Evolutionary conservation across 2,329 filamentous ascomycete species (phyloP).

Genomic region (Emergomyces orientalis): DNA sequence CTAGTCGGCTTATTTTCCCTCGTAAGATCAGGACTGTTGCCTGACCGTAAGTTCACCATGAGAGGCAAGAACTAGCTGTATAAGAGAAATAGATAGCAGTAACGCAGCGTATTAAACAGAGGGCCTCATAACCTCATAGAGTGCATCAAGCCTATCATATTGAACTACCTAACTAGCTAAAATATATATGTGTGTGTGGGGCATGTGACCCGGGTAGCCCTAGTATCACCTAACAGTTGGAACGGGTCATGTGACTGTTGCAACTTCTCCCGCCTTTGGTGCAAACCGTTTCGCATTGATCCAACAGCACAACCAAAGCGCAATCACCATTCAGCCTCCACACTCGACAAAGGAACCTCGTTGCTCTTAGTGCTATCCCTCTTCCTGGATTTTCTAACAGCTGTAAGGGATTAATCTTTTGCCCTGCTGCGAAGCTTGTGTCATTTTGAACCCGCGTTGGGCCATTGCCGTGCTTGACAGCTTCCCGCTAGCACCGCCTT

Average conservation of each 20-base stretch:
- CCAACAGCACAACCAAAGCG: slow-evolving; percentile 8
- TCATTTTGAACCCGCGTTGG: background rate
- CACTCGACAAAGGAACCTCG: background rate
- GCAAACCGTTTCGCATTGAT: slow-evolving; percentile 28
- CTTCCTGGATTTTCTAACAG: background rate
- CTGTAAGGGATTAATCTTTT: background rate
- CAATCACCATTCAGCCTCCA: background rate
- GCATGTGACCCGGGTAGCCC: too few relatives aligned
- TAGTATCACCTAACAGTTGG: slow-evolving; percentile 10
- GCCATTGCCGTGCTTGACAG: background rate
- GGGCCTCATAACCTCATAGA: too few relatives aligned
- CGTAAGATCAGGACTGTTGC: too few relatives aligned
- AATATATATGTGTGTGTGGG: too few relatives aligned
- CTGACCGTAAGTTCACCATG: too few relatives aligned
- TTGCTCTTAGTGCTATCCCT: background rate
- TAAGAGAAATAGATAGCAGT: too few relatives aligned
- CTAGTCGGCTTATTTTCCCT: too few relatives aligned
- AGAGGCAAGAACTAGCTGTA: too few relatives aligned
- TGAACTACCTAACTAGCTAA: too few relatives aligned
- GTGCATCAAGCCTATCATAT: too few relatives aligned
- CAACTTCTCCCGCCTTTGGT: slow-evolving; percentile 27
- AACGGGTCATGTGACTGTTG: slow-evolving; percentile 4
- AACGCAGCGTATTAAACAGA: too few relatives aligned
- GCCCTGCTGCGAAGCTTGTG: background rate
- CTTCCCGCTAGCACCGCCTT: background rate